A percentile compares a stretch with the other conserved stretches of the same genome.
Conservation (phyloP, 495 filamentous ascomycete genomes). For the Penicillium desertorum region DNA sequence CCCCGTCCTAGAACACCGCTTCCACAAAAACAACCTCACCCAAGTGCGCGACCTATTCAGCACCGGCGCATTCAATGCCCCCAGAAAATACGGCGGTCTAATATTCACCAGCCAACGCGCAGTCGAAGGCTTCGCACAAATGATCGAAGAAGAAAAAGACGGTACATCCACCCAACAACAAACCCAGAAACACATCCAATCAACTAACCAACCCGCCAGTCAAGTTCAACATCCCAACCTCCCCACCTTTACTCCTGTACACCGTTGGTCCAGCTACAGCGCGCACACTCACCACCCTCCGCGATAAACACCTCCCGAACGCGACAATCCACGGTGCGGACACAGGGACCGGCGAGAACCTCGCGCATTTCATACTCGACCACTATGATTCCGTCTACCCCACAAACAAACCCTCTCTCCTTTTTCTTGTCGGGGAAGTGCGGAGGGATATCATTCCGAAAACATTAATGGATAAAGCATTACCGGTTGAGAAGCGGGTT, state of each 20-base stretch:
- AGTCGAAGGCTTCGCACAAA: constrained; percentile 75
- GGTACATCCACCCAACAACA: constrained; percentile 23
- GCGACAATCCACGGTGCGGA: constrained; percentile 70
- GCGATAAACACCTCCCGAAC: constrained; percentile 38
- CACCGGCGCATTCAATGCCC: constrained; percentile 25
- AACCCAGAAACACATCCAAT: background rate
- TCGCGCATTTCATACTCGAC: constrained; percentile 72
- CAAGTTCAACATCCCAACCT: constrained; percentile 35
- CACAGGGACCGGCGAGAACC: constrained; percentile 75
- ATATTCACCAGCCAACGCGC: constrained; percentile 95
- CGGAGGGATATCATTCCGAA: constrained; percentile 84
- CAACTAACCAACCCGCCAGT: constrained; percentile 11
- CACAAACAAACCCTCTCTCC: constrained; percentile 55
- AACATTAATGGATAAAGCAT: constrained; percentile 57
- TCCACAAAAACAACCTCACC: constrained; percentile 49
- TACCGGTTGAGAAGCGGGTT: constrained; percentile 47
- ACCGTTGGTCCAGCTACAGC: constrained; percentile 92
- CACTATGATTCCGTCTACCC: constrained; percentile 56
- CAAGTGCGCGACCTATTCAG: constrained; percentile 44
- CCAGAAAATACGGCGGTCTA: constrained; percentile 68
- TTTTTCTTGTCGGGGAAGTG: constrained; percentile 88
- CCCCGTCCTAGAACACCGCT: constrained; percentile 77
- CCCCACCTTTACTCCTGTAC: constrained; percentile 61
- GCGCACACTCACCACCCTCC: constrained; percentile 62
- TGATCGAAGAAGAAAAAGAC: constrained; percentile 52